These are phyloP conservation scores for Penicillium pancosmium DNA, from an alignment of 495 filamentous ascomycete species.

Conservation along the genomic window DNA sequence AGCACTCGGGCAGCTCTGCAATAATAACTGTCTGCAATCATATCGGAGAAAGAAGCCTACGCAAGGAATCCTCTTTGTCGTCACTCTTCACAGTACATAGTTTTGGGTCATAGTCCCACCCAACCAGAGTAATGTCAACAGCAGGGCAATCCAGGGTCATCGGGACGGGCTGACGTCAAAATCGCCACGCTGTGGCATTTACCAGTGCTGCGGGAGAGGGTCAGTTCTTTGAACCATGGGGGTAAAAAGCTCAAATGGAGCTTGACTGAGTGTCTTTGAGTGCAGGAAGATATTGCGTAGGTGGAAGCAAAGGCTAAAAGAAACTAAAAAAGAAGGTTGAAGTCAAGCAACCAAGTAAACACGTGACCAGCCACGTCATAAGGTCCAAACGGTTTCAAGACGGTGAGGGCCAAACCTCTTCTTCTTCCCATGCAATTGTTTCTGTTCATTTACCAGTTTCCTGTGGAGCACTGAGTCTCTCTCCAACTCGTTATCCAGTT, in stretches of 20 bases:
- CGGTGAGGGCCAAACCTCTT: neutral
- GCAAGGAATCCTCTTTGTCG: too few species aligned
- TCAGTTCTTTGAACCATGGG: neutral
- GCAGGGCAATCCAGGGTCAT: neutral
- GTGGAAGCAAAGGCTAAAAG: neutral
- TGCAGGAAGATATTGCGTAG: neutral
- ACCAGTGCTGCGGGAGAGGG: neutral
- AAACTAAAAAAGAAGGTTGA: neutral
- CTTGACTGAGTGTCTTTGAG: too few species aligned
- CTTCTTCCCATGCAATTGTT: neutral
- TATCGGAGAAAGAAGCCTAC: too few species aligned
- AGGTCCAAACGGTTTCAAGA: neutral
- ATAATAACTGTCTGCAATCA: too few species aligned
- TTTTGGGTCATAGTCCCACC: neutral
- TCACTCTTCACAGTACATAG: too few species aligned
- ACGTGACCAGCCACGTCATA: conserved; percentile 10
- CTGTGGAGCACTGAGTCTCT: neutral
- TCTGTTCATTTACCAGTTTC: too few species aligned
- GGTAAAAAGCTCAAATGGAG: too few species aligned
- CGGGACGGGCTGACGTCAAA: neutral
- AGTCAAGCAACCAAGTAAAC: neutral
- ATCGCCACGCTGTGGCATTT: neutral
- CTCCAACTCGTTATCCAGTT: neutral
- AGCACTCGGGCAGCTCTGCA: too few species aligned
- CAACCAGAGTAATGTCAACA: neutral